These are phyloP conservation scores for Ochromonas danica DNA, from an alignment of 108 stramenopile species.

Conservation along the genomic window DNA sequence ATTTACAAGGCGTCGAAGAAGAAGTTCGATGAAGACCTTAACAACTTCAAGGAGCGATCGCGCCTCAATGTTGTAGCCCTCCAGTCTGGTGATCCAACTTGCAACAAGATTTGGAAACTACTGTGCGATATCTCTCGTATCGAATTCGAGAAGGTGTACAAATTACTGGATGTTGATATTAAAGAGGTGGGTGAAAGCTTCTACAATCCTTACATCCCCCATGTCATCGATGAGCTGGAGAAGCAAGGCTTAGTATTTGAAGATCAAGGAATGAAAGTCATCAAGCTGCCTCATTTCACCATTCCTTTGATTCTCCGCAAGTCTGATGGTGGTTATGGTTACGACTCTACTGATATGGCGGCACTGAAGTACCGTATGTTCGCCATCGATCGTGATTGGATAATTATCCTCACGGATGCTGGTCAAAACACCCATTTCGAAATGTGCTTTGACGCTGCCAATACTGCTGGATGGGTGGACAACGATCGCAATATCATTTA, in stretches of 20 bases:
- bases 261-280: slow-evolving; percentile 88
- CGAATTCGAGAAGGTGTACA: slow-evolving; percentile 96
- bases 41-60: slow-evolving; percentile 87
- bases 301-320: slow-evolving; percentile 96
- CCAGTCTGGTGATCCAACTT: slow-evolving; percentile 88
- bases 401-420: slow-evolving; percentile 94
- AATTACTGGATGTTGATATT: slow-evolving; percentile 83
- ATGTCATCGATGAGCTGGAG: slow-evolving; percentile 82
- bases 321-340: slow-evolving; percentile 96
- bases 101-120: slow-evolving; percentile 82
- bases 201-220: slow-evolving; percentile 96
- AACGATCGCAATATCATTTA: slow-evolving; percentile 39
- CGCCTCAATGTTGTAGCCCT: slow-evolving; percentile 90
- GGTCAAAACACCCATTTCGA: slow-evolving; percentile 93
- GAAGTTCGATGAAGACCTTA: slow-evolving; percentile 86
- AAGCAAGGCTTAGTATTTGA: slow-evolving; percentile 62
- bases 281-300: slow-evolving; percentile 40
- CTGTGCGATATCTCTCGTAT: slow-evolving; percentile 84
- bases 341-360: slow-evolving; percentile 99
- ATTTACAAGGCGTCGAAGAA: slow-evolving; percentile 97
- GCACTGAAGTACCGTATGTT: slow-evolving; percentile 88
- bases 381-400: slow-evolving; percentile 70
- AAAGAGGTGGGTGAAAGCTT: slow-evolving; percentile 95
- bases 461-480: slow-evolving; percentile 81
- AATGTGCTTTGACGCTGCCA: slow-evolving; percentile 87